Evolutionary conservation across 306 rosid genomes (phyloP), one percentile per base, ranked within the genome.

Genomic region (Delonix regia): DNA sequence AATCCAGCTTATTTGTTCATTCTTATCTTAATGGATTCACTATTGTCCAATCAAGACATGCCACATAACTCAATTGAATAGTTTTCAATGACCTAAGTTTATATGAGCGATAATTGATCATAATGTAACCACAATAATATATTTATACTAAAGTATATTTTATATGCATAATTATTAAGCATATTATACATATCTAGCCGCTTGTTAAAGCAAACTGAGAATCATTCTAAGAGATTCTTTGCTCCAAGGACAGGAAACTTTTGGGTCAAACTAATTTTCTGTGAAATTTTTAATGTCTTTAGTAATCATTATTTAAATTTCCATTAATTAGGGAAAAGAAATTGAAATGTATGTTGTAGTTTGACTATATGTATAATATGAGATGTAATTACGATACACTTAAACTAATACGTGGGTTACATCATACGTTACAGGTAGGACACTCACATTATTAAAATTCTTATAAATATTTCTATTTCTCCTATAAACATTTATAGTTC

Each of bases 11-110:
- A 73, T 77, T 55, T 9, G 0, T 11, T 44, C 1, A 4, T 30
- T 30, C 33, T 30, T 83, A 60, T 83, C 83, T 82, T 79, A 76
- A 79, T 78, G 78, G 65, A 62, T 59, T 78, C 64, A 59, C 67
- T 72, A 62, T 6, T 70, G 16, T 53, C 66, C 52, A 70, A 85
- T 75, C 28, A 72, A 13, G 42, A 48, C 66, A 48, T 57, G 84
- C 88, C 82, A 82, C 71, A 2, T 56, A 74, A 4, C 33, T 30
- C 33, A 1, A 30, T 4, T 30, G 33, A 30, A 30, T 1, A 30
- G 4, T 30, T 30, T 30, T 30, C 33, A 30, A 38, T 38, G 9
- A 38, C 41, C 41, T 38, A 42, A 10, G 12, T 42, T 38, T 33
- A 33, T 71, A 33, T 27, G 60, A 24, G 24, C 44, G 68, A 60